phyloP scores from a whole-genome alignment of 768 basidiomycete genomes.

The Auriscalpium orientale region DNA sequence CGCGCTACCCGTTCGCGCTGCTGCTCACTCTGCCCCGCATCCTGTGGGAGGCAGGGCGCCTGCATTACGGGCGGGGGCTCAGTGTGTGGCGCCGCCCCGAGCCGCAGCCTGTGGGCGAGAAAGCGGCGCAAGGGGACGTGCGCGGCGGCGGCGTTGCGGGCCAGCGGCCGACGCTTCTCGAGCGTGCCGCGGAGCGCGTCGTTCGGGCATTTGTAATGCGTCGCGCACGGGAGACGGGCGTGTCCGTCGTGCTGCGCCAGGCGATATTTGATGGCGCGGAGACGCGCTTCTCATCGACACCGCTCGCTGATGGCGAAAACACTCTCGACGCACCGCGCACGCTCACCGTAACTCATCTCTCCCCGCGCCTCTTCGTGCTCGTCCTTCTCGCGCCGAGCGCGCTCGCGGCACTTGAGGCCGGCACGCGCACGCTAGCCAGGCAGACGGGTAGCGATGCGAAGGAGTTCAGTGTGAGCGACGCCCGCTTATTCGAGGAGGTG shows the following conservation, averaged over 20 bases:
- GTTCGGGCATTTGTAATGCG: conserved; percentile 28
- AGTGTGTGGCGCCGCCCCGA: conserved; percentile 55
- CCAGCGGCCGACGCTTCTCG: conserved; percentile 25
- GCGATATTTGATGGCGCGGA: conserved; percentile 12
- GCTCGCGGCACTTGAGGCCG: neutral
- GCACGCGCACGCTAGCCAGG: neutral
- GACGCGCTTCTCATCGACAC: conserved; percentile 6
- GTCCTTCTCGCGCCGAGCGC: conserved; percentile 30
- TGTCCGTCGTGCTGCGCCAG: conserved; percentile 32
- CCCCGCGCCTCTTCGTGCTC: conserved; percentile 40
- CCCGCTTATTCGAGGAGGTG: neutral
- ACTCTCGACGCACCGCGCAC: conserved; percentile 4
- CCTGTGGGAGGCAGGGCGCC: conserved; percentile 46
- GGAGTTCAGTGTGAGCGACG: neutral
- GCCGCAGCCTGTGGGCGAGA: conserved; percentile 29
- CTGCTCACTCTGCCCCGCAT: conserved; percentile 54
- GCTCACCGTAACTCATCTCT: conserved; percentile 36
- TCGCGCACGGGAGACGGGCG: conserved; percentile 27
- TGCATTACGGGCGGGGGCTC: conserved; percentile 53
- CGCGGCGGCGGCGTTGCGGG: conserved; percentile 25
- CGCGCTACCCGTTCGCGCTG: conserved; percentile 42
- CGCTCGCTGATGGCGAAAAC: conserved; percentile 4
- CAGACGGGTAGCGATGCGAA: neutral
- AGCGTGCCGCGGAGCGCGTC: conserved; percentile 21
- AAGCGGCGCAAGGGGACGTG: neutral